Base-by-base conservation (phyloP, 2,329 filamentous ascomycete species). In the Colletotrichum falcatum region DNA sequence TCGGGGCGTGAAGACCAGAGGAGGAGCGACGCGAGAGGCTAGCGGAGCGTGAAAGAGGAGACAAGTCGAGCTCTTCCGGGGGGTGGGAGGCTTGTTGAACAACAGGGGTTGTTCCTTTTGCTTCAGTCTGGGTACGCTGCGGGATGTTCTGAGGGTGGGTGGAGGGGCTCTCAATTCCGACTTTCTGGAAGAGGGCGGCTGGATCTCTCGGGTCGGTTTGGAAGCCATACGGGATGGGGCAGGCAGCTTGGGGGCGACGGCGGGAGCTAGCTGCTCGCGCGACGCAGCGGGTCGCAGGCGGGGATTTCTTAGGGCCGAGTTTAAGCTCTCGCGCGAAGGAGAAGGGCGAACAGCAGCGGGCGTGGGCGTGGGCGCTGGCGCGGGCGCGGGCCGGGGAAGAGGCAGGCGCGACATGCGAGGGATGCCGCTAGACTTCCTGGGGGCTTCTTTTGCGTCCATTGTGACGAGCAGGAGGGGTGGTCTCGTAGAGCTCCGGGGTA, bases 331-430 rank as follows among this genome's bases (percentile, higher is more conserved):
- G 44, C 76, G 73, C 0, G 80, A 79, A 5, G 78, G 74, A 4
- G 74, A 72, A 23, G 76, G 71, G 5, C 79, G 77, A 67, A 80
- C 66, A 18, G 73, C 65, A 12, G 77, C 61, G 1, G 78, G 51
- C 30, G 54, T 28, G 3, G 53, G 20, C 28, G 49, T 39, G 2
- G 66, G 54, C 0, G 33, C 28, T 5, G 54, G 78, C 20, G 74
- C 69, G 4, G 39, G 39, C 1, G 75, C 73, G 16, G 79, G 75
- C 20, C 78, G 75, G 37, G 81, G 77, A 14, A 80, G 65, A 26
- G 81, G 81, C 16, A 83, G 77, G 68, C 81, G 80, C 37, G 82
- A 83, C 30, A 79, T 65, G 37, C 82, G 80, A 26, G 81, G 79
- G 48, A 80, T 80, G 65, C 76, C 77, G 72, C 78, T 81, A 18